Base-by-base conservation (phyloP, 1,284 basidiomycete genomes). In the Coriolopsis trogii region DNA sequence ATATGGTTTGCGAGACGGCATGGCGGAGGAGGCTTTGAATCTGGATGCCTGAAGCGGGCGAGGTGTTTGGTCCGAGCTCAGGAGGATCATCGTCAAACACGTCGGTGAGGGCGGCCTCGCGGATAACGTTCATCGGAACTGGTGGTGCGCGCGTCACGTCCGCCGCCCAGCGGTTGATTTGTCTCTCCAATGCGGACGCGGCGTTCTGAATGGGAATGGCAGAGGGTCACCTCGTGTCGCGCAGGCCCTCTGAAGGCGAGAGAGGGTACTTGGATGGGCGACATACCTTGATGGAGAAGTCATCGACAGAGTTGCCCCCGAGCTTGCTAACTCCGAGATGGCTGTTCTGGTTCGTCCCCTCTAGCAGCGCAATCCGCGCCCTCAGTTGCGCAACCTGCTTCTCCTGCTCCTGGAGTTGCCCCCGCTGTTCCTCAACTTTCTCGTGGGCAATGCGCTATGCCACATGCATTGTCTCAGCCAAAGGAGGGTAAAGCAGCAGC, bases 101-200 rank as follows among this genome's bases (percentile, higher is more conserved):
- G 59, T 91, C 89, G 31, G 65, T 64, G 28, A 90, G 68, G 8
- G 82, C 75, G 0, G 85, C 83, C n/a, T 78, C 68, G 56, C 80
- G 80, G 16, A 91, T 66, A 3, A 74, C 69, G 12, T 76, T 71
- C n/a, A 87, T 70, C 3, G 78, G 71, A 0, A 73, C 72, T 8
- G 84, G 82, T 2, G 83, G 82, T 6, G 69, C 63, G 25, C 85
- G 80, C 6, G 89, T 75, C 55, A 87, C 71, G 41, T 89, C 87
- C 46, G 86, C 85, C 1, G 89, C 88, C 89, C 88, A 93, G 59
- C 89, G 81, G 65, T 92, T 92, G 66, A 93, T 84, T 46, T 84
- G 74, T 42, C 87, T 82, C 61, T 91, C 90, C 13, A 93, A 79
- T 44, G 85, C 82, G 15, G 88, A 87, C 1, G 89, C 89, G 10